Conservation (phyloP, 495 filamentous ascomycete species). For the Penicillium taxi region DNA sequence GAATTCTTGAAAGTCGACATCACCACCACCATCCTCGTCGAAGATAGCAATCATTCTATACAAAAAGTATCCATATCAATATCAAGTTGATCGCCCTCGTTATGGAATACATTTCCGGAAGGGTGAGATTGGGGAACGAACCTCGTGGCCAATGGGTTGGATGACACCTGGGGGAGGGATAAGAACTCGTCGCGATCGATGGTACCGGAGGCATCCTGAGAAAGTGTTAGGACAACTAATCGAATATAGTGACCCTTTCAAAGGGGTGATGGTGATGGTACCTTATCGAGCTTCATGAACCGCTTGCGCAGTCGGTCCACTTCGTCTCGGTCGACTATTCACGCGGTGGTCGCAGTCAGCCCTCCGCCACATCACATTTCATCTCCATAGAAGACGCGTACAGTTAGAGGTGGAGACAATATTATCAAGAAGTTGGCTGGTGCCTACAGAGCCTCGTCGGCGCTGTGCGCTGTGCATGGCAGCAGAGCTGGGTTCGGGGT, state of each 20-base stretch:
- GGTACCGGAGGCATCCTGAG: constrained; percentile 90
- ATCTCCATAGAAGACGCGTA: constrained; percentile 34
- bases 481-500: constrained; percentile 39
- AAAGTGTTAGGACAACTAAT: constrained; percentile 1
- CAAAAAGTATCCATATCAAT: too few species aligned
- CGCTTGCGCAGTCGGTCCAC: constrained; percentile 90
- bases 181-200: constrained; percentile 99
- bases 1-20: constrained; percentile 99
- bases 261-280: constrained; percentile 23
- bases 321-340: constrained; percentile 87
- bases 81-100: too few species aligned
- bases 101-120: too few species aligned
- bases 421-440: constrained; percentile 81
- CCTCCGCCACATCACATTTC: background rate
- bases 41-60: constrained; percentile 97
- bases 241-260: background rate
- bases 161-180: constrained; percentile 91
- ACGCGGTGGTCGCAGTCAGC: constrained; percentile 17
- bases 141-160: constrained; percentile 93
- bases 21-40: constrained; percentile 95
- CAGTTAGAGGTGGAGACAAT: constrained; percentile 97
- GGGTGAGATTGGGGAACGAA: constrained; percentile 41
- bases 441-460: constrained; percentile 59
- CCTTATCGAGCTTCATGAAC: constrained; percentile 99
- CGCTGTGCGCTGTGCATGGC: constrained; percentile 44